Base-by-base conservation (phyloP, 805 yeast genomes). In the Tetrapisispora pingtungensis region DNA sequence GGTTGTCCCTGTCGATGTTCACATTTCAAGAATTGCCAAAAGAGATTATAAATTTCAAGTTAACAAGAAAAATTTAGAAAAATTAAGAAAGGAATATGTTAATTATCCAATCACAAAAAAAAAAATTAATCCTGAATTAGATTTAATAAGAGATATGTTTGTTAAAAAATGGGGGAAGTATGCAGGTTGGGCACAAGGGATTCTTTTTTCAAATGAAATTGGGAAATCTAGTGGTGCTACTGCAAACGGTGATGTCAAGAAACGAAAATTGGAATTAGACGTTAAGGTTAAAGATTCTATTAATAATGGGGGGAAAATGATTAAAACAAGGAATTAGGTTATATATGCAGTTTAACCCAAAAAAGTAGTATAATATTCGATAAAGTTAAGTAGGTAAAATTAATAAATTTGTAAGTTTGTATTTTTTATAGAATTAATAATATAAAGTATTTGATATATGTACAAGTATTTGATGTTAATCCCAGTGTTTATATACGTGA, bases 111-210 rank as follows among this genome's bases (percentile, higher is more conserved):
- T 57, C 7, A 58, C 63, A 1, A 57, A 53, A 26, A 60, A 36
- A 62, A 69, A 54, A 56, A 60, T 52, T 15, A 61, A 61, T 40
- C 43, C 52, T 8, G 66, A 64, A 40, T 43, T 64, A 10, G 73
- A 67, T 33, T 68, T 71, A 19, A 81, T 87, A 7, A 70, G 87
- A 36, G 55, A 58, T 8, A 75, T 72, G 58, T 80, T 90, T 59
- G 70, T 73, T 37, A 70, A 71, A 0, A 65, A 80, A 36, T 93
- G 96, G 90, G 97, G 96, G 0, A 75, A 75, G 1, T 84, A 83
- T 59, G 97, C 98, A 1, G 98, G 98, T 0, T 93, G 98, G 98
- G 97, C 97, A 0, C 98, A 90, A 57, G 83, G 90, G n/a, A 87
- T 90, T 10, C 69, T 89, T 46, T 89, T 89, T 64, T 82, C 97